Percentiles rank a stretch among this genome's conserved stretches.
Evolutionary conservation across 441 rosid genomes (phyloP).

Genomic region (Mallotus japonicus): DNA sequence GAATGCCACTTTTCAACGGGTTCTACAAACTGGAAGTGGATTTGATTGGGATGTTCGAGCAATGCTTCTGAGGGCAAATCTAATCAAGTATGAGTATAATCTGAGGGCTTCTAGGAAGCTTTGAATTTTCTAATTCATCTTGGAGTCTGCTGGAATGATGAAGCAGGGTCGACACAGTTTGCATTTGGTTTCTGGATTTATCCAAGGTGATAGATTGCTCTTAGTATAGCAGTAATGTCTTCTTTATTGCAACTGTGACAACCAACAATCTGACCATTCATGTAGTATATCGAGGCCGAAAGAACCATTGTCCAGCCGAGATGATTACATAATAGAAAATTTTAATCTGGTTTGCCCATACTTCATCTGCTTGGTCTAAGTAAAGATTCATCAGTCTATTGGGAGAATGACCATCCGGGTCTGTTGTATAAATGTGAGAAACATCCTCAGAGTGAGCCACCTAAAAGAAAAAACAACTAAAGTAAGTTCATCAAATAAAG

Average conservation of each 20-base stretch:
- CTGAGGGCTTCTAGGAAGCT: slow-evolving; percentile 57
- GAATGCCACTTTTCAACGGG: slow-evolving; percentile 93
- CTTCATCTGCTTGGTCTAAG: slow-evolving; percentile 60
- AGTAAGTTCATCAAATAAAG: neutral
- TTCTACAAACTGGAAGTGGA: slow-evolving; percentile 85
- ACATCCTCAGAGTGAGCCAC: slow-evolving; percentile 54
- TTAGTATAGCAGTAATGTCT: slow-evolving; percentile 39
- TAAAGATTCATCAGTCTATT: slow-evolving; percentile 49
- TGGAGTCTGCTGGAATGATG: slow-evolving; percentile 11
- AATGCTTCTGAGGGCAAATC: slow-evolving; percentile 86
- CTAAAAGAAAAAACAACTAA: slow-evolving; percentile 33
- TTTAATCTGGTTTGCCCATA: slow-evolving; percentile 52
- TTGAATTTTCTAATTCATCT: slow-evolving; percentile 29
- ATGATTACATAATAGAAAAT: slow-evolving; percentile 56
- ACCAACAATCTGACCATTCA: slow-evolving; percentile 43
- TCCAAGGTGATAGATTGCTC: slow-evolving; percentile 17
- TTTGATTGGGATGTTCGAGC: slow-evolving; percentile 85
- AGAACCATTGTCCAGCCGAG: slow-evolving; percentile 85
- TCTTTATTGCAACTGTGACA: slow-evolving; percentile 49
- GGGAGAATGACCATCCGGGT: slow-evolving; percentile 44
- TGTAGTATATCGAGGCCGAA: slow-evolving; percentile 51
- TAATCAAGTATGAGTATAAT: slow-evolving; percentile 79
- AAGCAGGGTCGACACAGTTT: slow-evolving; percentile 18
- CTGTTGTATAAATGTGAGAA: slow-evolving; percentile 35
- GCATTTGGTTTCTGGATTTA: slow-evolving; percentile 14